Conservation (phyloP, 306 rosid genomes). For the Trichosanthes cucumerina region DNA sequence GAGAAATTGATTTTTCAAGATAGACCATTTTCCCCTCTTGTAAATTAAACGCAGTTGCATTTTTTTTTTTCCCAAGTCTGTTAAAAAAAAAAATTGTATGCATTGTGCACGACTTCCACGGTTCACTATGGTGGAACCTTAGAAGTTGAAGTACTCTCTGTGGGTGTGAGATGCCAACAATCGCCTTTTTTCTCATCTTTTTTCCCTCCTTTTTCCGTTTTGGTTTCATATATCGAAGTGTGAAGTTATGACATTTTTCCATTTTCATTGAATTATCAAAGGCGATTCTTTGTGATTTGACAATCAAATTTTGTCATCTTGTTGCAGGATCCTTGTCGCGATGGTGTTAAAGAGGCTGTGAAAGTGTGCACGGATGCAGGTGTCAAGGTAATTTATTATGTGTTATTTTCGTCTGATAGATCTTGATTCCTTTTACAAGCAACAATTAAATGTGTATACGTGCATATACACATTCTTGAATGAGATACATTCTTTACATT, state of each 20-base stretch:
- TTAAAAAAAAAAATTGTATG: background rate
- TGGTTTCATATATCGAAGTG: background rate
- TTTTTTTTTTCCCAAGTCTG: background rate
- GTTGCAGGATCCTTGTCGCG: slow-evolving; percentile 87
- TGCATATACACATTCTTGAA: background rate
- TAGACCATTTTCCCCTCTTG: background rate
- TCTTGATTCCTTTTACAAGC: background rate
- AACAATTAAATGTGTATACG: background rate
- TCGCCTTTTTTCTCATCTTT: background rate
- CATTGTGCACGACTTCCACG: background rate
- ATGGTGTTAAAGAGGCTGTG: slow-evolving; percentile 73
- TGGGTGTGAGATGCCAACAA: background rate
- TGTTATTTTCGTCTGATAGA: slow-evolving; percentile 10
- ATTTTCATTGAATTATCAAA: background rate
- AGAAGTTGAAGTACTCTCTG: background rate
- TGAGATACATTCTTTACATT: background rate
- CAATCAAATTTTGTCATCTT: background rate
- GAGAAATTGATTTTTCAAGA: background rate
- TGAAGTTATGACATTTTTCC: background rate
- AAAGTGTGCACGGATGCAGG: slow-evolving; percentile 65
- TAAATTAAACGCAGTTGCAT: background rate
- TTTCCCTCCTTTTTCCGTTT: background rate
- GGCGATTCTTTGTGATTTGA: background rate
- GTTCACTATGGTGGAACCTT: background rate
- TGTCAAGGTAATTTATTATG: slow-evolving; percentile 58